A percentile compares a stretch with the other conserved stretches of the same genome.
Evolutionary conservation across 2,329 filamentous ascomycete genomes (phyloP).

Genomic region (Pleomassaria siparia): DNA sequence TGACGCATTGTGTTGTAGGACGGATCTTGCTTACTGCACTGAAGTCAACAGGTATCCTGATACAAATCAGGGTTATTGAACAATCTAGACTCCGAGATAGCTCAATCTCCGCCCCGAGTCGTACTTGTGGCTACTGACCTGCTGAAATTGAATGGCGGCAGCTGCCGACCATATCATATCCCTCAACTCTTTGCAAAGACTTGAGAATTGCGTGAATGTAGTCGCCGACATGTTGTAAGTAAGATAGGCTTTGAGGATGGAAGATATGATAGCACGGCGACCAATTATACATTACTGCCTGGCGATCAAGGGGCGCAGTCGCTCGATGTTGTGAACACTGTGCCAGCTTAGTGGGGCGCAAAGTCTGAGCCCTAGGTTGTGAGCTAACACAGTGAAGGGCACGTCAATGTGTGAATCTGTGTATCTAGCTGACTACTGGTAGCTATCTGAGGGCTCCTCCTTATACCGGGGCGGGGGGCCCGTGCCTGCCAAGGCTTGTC

Average conservation of each 20-base stretch:
- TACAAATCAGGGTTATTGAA: neutral
- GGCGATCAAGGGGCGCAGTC: neutral
- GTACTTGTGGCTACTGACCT: neutral
- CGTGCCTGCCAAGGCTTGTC: no score
- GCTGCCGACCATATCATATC: slow-evolving; percentile 12
- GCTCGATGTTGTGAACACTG: no score
- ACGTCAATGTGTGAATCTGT: no score
- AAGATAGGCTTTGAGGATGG: neutral
- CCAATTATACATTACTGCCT: neutral
- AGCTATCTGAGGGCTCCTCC: no score
- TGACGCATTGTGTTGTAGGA: neutral
- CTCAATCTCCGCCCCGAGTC: no score
- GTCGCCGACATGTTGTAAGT: slow-evolving; percentile 9
- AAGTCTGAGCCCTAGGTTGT: no score
- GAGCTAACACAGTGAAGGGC: no score
- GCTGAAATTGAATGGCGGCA: slow-evolving; percentile 10
- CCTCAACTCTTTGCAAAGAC: slow-evolving; percentile 5
- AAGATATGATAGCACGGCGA: neutral
- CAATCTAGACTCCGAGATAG: neutral
- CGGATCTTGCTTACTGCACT: neutral
- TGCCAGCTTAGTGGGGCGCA: no score
- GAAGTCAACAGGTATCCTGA: neutral
- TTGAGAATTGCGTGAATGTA: slow-evolving; percentile 5
- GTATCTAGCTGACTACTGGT: no score
- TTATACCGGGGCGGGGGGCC: no score